Percentiles rank a stretch among this genome's conserved stretches.
Evolutionary conservation across 2,329 filamentous ascomycete species (phyloP).

Genomic region (Metarhizium anisopliae): DNA sequence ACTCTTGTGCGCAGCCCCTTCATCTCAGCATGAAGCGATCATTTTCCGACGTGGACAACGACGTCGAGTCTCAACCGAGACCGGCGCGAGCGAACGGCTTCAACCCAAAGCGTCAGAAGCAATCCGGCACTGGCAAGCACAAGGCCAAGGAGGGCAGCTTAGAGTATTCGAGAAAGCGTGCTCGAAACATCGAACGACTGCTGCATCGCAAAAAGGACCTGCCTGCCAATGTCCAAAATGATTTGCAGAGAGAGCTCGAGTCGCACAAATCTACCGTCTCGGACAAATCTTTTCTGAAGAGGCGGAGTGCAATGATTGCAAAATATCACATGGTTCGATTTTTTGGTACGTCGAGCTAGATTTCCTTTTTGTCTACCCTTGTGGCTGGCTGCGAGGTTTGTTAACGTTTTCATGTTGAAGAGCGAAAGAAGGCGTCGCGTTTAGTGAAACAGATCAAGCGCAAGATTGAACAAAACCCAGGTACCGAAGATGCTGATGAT

Average conservation of each 20-base stretch:
- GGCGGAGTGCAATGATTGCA: conserved; percentile 59
- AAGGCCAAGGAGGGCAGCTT: conserved; percentile 38
- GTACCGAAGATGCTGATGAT: conserved; percentile 39
- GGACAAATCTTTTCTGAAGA: conserved; percentile 50
- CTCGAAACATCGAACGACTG: conserved; percentile 58
- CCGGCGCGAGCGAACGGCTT: conserved; percentile 3
- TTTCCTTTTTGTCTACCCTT: not conserved
- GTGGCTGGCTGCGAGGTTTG: conserved; percentile 6
- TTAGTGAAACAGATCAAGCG: conserved; percentile 56
- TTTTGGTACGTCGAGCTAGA: conserved; percentile 48
- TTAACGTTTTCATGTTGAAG: conserved; percentile 25
- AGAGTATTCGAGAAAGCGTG: conserved; percentile 61
- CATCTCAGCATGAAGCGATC: conserved; percentile 20
- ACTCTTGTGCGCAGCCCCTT: not conserved
- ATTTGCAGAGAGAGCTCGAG: conserved; percentile 63
- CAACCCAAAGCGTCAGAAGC: conserved; percentile 24
- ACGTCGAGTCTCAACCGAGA: not conserved
- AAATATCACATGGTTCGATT: conserved; percentile 81
- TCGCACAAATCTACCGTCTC: conserved; percentile 56
- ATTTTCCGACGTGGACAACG: conserved; percentile 17
- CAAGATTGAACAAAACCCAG: conserved; percentile 42
- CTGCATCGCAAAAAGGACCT: conserved; percentile 53
- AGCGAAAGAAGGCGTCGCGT: conserved; percentile 64
- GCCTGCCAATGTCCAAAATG: conserved; percentile 57
- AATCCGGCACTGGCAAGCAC: conserved; percentile 25